These are phyloP conservation scores for Bryum argenteum DNA, from an alignment of 225 moss, liverwort and hornwort species.

Conservation along the genomic window DNA sequence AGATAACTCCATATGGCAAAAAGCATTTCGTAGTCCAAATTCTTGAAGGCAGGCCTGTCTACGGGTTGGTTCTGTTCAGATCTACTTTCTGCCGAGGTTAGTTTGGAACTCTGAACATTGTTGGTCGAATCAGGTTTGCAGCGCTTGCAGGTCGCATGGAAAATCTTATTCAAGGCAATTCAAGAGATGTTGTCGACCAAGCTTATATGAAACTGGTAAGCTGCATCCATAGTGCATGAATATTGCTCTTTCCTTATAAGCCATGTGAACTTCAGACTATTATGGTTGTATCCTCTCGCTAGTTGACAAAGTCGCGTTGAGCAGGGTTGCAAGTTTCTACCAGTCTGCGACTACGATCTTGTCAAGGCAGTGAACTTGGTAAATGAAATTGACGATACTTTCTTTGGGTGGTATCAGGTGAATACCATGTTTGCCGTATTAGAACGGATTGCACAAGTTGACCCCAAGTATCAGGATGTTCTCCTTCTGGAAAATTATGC, in stretches of 20 bases:
- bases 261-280: not conserved
- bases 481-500: conserved; percentile 96
- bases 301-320: conserved; percentile 18
- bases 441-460: conserved; percentile 90
- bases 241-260: not conserved
- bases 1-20: not conserved
- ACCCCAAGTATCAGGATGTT: conserved; percentile 92
- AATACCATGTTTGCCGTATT: conserved; percentile 96
- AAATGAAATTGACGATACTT: conserved; percentile 18
- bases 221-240: conserved; percentile 1
- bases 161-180: conserved; percentile 92
- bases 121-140: conserved; percentile 71
- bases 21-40: conserved; percentile 16
- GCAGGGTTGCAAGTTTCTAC: conserved; percentile 9
- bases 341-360: not conserved
- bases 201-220: conserved; percentile 95
- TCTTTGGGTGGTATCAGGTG: conserved; percentile 59
- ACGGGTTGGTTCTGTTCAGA: conserved; percentile 10
- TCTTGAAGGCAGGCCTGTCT: conserved; percentile 6
- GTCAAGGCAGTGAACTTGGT: not conserved
- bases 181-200: conserved; percentile 89
- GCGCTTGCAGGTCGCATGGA: conserved; percentile 93
- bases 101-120: not conserved
- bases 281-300: conserved; percentile 14
- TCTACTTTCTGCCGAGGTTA: not conserved